Evolutionary conservation across 1,139 yeast species (phyloP).

Genomic region (Blastobotrys raffinosifermentans): DNA sequence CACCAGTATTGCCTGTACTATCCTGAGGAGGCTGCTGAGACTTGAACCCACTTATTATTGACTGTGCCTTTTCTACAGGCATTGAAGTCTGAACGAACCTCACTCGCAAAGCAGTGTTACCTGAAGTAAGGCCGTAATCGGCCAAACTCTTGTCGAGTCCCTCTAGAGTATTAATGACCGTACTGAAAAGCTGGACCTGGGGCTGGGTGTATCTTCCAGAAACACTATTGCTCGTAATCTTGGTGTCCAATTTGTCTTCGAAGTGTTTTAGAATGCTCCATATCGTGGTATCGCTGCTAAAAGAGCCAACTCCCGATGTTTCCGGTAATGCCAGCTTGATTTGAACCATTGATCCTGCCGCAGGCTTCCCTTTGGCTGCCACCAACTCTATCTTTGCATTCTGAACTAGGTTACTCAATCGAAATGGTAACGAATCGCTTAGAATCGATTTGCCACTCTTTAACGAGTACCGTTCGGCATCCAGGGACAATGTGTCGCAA

Average conservation of each 20-base stretch:
- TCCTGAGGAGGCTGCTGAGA: not conserved
- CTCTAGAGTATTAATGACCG: conserved; percentile 17
- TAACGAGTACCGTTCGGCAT: conserved; percentile 20
- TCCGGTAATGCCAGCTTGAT: conserved; percentile 25
- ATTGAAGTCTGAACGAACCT: conserved; percentile 21
- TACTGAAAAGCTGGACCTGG: conserved; percentile 23
- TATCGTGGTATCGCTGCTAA: conserved; percentile 18
- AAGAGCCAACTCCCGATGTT: conserved; percentile 21
- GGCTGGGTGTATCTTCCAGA: conserved; percentile 28
- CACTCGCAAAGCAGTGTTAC: conserved; percentile 23
- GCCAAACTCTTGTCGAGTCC: conserved; percentile 20
- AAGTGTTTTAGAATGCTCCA: conserved; percentile 25
- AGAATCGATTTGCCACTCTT: conserved; percentile 18
- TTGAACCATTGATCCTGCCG: conserved; percentile 13
- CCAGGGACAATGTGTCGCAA: conserved; percentile 20
- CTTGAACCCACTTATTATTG: conserved; percentile 11
- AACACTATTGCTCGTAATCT: too few relatives aligned
- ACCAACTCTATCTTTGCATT: conserved; percentile 27
- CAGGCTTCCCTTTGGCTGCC: conserved; percentile 12
- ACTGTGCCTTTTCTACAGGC: conserved; percentile 20
- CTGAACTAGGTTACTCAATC: conserved; percentile 25
- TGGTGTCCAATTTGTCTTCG: conserved; percentile 22
- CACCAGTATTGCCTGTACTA: not conserved
- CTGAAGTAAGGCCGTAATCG: conserved; percentile 24
- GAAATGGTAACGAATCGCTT: conserved; percentile 24